Percentiles rank a stretch among this genome's conserved stretches.
phyloP scores from a whole-genome alignment of 1,284 basidiomycete genomes.

The Lentinus polychrous region DNA sequence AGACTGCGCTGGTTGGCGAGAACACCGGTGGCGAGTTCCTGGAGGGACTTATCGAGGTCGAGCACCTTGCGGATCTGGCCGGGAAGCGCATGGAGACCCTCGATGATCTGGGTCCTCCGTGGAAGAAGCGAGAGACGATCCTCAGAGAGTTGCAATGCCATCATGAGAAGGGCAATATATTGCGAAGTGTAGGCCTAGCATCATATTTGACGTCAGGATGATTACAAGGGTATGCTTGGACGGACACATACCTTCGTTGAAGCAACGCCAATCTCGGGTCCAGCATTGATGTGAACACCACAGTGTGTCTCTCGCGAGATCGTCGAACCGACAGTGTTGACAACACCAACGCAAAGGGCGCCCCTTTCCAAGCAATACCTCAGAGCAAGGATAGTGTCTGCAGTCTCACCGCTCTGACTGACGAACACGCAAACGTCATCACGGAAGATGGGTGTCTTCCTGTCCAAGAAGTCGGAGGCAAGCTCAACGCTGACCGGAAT shows the following conservation, averaged over 20 bases:
- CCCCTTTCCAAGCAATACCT: conserved; percentile 96
- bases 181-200: conserved; percentile 94
- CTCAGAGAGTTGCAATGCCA: conserved; percentile 95
- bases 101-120: conserved; percentile 91
- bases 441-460: conserved; percentile 98
- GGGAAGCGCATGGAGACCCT: conserved; percentile 87
- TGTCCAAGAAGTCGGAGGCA: conserved; percentile 97
- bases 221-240: background rate
- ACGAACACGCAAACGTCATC: conserved; percentile 98
- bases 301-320: conserved; percentile 98
- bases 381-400: conserved; percentile 95
- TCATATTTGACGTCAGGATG: conserved; percentile 11
- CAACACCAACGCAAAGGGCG: conserved; percentile 93
- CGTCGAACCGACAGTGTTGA: conserved; percentile 98
- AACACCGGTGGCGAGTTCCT: conserved; percentile 79
- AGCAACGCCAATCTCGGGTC: conserved; percentile 98
- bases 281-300: conserved; percentile 99
- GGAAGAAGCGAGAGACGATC: conserved; percentile 92
- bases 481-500: conserved; percentile 98
- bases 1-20: conserved; percentile 81
- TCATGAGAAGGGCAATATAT: conserved; percentile 98
- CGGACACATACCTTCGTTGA: conserved; percentile 81
- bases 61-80: conserved; percentile 87
- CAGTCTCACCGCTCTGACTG: conserved; percentile 98
- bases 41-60: conserved; percentile 72